phyloP scores from a whole-genome alignment of 169 alveolate species.

The Condylostoma magnum region DNA sequence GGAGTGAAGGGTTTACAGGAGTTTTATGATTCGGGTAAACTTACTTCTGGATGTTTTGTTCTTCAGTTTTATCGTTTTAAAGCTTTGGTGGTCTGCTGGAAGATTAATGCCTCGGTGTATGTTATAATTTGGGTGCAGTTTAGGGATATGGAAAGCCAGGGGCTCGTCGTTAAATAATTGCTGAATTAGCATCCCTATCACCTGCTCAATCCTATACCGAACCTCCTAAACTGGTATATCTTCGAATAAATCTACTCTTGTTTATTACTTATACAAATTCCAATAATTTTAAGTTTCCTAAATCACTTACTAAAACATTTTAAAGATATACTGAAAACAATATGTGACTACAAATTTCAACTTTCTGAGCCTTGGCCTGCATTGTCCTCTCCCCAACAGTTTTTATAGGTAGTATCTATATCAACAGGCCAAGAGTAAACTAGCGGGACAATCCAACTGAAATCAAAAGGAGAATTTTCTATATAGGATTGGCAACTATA shows the following conservation, averaged over 20 bases:
- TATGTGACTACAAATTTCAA: too few relatives aligned
- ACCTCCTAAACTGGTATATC: too few relatives aligned
- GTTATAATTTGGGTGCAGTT: too few relatives aligned
- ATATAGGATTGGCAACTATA: neutral
- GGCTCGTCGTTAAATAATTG: neutral
- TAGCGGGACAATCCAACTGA: constrained; percentile 8
- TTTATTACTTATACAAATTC: too few relatives aligned
- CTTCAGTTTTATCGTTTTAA: neutral
- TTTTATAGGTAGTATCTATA: neutral
- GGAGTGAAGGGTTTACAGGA: neutral
- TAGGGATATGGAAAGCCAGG: too few relatives aligned
- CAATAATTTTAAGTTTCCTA: too few relatives aligned
- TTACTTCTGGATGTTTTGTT: neutral
- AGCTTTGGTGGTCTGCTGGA: neutral
- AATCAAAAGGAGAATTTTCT: constrained; percentile 1
- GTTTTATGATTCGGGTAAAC: neutral
- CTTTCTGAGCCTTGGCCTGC: constrained; percentile 19
- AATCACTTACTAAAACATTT: too few relatives aligned
- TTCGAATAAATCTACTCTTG: too few relatives aligned
- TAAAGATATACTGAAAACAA: too few relatives aligned
- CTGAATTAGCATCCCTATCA: neutral
- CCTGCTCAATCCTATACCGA: neutral
- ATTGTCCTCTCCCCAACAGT: neutral
- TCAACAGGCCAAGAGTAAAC: neutral
- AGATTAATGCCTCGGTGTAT: too few relatives aligned